Conservation (phyloP, 192 early-diverging fungal genomes). For the Diversispora epigaea region DNA sequence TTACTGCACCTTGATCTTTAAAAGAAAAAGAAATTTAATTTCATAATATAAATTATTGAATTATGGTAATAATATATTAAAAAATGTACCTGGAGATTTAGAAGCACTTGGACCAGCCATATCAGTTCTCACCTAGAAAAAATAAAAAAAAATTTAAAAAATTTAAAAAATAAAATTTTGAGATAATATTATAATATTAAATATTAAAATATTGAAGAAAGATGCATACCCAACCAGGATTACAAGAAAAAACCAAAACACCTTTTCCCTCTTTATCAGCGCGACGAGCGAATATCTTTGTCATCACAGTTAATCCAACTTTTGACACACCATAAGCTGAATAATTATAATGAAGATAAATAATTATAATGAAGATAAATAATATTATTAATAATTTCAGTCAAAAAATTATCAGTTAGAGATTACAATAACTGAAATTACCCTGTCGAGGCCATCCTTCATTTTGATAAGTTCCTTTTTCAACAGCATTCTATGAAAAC, state of each 20-base stretch:
- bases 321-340: slow-evolving; percentile 22
- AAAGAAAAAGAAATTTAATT: neutral
- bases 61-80: neutral
- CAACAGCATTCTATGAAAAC: slow-evolving; percentile 13
- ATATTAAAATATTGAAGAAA: neutral
- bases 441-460: slow-evolving; percentile 28
- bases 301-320: neutral
- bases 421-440: neutral
- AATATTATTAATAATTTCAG: neutral
- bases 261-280: slow-evolving; percentile 14
- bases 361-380: neutral
- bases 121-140: slow-evolving; percentile 23
- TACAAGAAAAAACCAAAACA: slow-evolving; percentile 22
- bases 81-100: slow-evolving; percentile 14
- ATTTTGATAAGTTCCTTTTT: neutral
- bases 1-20: slow-evolving; percentile 31
- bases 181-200: neutral
- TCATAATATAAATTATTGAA: neutral
- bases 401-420: neutral
- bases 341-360: neutral
- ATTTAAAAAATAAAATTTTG: neutral
- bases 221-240: slow-evolving; percentile 29
- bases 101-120: slow-evolving; percentile 9
- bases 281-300: slow-evolving; percentile 17
- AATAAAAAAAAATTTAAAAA: neutral